Base-by-base conservation (phyloP, 176 grass and related monocot species). In the Rhynchospora tenuis region DNA sequence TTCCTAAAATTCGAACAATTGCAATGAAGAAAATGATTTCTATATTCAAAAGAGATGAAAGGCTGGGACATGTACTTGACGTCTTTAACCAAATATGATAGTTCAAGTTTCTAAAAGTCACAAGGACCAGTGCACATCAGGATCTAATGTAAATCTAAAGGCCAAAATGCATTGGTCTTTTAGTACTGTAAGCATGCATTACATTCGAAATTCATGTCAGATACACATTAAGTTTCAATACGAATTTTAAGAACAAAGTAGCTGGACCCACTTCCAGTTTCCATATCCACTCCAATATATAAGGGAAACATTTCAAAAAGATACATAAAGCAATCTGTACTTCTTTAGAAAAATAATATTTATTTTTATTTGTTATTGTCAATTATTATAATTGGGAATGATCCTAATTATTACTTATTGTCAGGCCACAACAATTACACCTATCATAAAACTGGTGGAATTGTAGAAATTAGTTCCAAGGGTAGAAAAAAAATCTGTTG, bases 1-100 rank as follows among this genome's bases (percentile, higher is more conserved):
- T 95, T 85, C 95, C 95, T 95, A 26, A 47, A 7, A 54, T 7
- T 17, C 5, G 61, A 23, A n/a, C 45, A 86, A 65, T 28, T 68
- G 50, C 8, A 67, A 33, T 27, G 48, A 76, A 52, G 10, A 51
- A 75, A 75, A 0, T 55, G 13, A 76, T 76, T 54, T 76, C 9
- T 6, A 76, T 75, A 52, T 52, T 76, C 13, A 76, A 14, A 54
- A 55, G 73, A 31, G 13, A 31, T 76, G n/a, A 76, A 51, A 54
- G 14, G 24, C 55, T 54, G 24, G 48, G 72, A 28, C 23, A 54
- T 55, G 48, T 47, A 51, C 73, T 55, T 31, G 22, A 29, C n/a
- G n/a, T n/a, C n/a, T n/a, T n/a, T n/a, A n/a, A 23, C 72, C 13
- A 76, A 75, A 43, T 74, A 54, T 29, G 10, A 22, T 54, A 27